Conservation (phyloP, 2,329 filamentous ascomycete species). For the Pseudogymnoascus verrucosus region DNA sequence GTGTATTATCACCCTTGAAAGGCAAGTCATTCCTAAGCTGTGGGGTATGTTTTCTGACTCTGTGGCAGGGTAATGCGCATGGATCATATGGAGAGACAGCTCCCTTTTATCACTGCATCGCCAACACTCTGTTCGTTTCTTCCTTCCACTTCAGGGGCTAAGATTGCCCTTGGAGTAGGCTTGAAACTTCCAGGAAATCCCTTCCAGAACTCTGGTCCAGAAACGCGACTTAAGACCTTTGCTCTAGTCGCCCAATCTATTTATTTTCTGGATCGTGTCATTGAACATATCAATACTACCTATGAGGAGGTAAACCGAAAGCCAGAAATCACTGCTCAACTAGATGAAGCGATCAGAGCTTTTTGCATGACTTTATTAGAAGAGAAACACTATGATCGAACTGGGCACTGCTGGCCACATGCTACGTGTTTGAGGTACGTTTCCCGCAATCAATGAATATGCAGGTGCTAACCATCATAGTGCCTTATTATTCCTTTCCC, state of each 20-base stretch:
- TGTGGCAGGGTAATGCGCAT: neutral
- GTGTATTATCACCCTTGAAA: neutral
- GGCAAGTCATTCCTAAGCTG: neutral
- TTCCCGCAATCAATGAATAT: neutral
- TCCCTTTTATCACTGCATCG: neutral
- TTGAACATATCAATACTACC: neutral
- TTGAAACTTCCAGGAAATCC: conserved; percentile 5
- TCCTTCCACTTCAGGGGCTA: neutral
- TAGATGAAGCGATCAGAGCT: neutral
- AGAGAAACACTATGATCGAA: neutral
- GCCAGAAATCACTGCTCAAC: neutral
- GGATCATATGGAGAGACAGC: neutral
- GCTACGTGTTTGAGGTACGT: neutral
- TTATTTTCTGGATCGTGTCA: neutral
- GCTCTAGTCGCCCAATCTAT: neutral
- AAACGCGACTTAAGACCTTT: neutral
- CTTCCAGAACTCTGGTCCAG: neutral
- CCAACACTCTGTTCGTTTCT: neutral
- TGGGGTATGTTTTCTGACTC: neutral
- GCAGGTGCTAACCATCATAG: neutral
- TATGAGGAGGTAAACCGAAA: neutral
- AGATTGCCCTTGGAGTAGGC: neutral
- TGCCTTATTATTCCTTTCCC: neutral
- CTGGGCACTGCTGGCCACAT: conserved; percentile 5
- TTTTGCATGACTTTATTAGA: neutral